Evolutionary conservation across 116 monocot species (phyloP).

Genomic region (Cymodocea nodosa): DNA sequence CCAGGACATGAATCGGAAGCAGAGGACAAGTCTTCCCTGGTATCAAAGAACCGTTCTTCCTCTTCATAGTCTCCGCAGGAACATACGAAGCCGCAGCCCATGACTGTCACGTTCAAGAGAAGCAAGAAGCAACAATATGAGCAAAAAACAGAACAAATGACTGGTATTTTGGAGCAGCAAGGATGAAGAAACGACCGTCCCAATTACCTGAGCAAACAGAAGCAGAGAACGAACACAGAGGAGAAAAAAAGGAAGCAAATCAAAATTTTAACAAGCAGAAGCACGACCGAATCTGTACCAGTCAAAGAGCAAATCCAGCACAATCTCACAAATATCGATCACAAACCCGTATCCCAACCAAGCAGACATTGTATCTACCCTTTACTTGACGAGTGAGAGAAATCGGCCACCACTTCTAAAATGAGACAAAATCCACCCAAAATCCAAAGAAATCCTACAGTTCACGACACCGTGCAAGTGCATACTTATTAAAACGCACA

Average conservation of each 20-base stretch:
- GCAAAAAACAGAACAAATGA: too few species aligned
- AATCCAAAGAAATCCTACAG: conserved; percentile 2
- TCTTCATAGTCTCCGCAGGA: conserved; percentile 8
- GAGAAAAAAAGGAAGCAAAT: neutral
- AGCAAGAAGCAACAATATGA: neutral
- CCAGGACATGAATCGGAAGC: conserved; percentile 22
- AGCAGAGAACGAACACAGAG: too few species aligned
- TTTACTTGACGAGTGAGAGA: neutral
- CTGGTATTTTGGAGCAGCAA: too few species aligned
- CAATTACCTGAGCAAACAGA: too few species aligned
- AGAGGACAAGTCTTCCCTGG: conserved; percentile 45
- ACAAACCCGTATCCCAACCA: neutral
- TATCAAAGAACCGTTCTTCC: conserved; percentile 54
- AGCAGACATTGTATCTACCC: conserved; percentile 3
- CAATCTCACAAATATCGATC: neutral
- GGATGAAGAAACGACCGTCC: too few species aligned
- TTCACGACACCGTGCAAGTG: neutral
- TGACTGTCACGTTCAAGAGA: neutral
- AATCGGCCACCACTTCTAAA: neutral
- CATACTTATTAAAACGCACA: neutral
- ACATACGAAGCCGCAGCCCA: conserved; percentile 1
- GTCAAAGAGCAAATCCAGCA: neutral
- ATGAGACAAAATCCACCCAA: neutral
- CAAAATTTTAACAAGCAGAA: neutral
- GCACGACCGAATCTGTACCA: neutral